These are phyloP conservation scores for Sugiyamaella marilandica DNA, from an alignment of 805 yeast genomes.

Conservation along the genomic window DNA sequence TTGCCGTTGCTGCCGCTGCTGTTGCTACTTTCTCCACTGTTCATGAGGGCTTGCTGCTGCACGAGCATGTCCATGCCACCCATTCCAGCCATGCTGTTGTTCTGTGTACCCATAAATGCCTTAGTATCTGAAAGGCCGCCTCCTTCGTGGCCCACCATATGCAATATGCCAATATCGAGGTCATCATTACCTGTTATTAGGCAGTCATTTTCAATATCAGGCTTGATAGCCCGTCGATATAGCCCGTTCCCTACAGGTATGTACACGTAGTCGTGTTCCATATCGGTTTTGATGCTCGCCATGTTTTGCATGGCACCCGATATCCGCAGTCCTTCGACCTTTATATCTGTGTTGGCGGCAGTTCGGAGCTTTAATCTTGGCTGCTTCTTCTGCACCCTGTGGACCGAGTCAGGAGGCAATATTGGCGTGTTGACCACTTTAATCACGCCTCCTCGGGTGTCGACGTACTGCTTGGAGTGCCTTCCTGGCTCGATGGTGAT, in stretches of 20 bases:
- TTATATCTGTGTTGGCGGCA: not conserved
- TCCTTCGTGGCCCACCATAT: too few species aligned
- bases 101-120: too few species aligned
- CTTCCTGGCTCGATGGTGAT: slow-evolving; percentile 20
- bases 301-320: not conserved
- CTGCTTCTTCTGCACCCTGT: not conserved
- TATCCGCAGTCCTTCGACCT: not conserved
- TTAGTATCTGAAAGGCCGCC: too few species aligned
- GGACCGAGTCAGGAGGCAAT: not conserved
- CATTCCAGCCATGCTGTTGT: too few species aligned
- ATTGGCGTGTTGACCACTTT: slow-evolving; percentile 16
- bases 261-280: slow-evolving; percentile 26
- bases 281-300: slow-evolving; percentile 10
- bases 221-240: slow-evolving; percentile 18
- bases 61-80: too few species aligned
- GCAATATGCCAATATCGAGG: too few species aligned
- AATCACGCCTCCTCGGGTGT: slow-evolving; percentile 21
- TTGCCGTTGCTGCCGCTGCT: not conserved
- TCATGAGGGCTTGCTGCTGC: too few species aligned
- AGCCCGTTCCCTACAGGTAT: slow-evolving; percentile 33
- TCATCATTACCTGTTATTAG: too few species aligned
- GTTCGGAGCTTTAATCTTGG: not conserved
- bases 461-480: slow-evolving; percentile 23
- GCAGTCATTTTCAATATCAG: not conserved
- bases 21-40: not conserved